A percentile compares a stretch with the other conserved stretches of the same genome.
These are phyloP conservation scores for Aspergillus haitiensis DNA, from an alignment of 495 filamentous ascomycete species.

Conservation along the genomic window DNA sequence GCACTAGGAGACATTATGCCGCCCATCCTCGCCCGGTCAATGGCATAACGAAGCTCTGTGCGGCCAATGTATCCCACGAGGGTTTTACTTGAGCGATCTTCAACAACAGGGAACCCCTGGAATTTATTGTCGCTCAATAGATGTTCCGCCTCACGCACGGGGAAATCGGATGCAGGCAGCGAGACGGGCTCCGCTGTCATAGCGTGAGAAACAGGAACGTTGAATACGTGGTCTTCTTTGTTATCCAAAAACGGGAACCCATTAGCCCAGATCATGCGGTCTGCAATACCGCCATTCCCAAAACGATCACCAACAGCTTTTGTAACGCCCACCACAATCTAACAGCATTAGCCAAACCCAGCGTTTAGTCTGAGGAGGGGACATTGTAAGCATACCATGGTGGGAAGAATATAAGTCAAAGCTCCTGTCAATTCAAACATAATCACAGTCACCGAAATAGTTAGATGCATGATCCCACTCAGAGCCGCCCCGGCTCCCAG, in stretches of 20 bases:
- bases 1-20: constrained; percentile 67
- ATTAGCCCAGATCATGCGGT: constrained; percentile 99
- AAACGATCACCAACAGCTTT: constrained; percentile 92
- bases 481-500: constrained; percentile 90
- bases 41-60: constrained; percentile 90
- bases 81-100: constrained; percentile 65
- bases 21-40: constrained; percentile 77
- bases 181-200: constrained; percentile 80
- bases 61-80: constrained; percentile 93
- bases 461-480: constrained; percentile 98
- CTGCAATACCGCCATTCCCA: constrained; percentile 93
- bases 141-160: constrained; percentile 69
- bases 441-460: constrained; percentile 93
- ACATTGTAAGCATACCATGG: constrained; percentile 62
- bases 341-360: constrained; percentile 19
- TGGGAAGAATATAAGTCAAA: constrained; percentile 92
- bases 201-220: constrained; percentile 87
- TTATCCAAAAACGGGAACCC: constrained; percentile 97
- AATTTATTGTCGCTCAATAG: constrained; percentile 79
- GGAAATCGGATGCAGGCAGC: constrained; percentile 73
- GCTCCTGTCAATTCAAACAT: constrained; percentile 98
- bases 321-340: constrained; percentile 94
- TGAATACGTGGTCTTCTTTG: constrained; percentile 97
- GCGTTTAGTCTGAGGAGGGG: not conserved
- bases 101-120: constrained; percentile 93